phyloP scores from a whole-genome alignment of 768 basidiomycete species.

The Tricholoma furcatifolium region DNA sequence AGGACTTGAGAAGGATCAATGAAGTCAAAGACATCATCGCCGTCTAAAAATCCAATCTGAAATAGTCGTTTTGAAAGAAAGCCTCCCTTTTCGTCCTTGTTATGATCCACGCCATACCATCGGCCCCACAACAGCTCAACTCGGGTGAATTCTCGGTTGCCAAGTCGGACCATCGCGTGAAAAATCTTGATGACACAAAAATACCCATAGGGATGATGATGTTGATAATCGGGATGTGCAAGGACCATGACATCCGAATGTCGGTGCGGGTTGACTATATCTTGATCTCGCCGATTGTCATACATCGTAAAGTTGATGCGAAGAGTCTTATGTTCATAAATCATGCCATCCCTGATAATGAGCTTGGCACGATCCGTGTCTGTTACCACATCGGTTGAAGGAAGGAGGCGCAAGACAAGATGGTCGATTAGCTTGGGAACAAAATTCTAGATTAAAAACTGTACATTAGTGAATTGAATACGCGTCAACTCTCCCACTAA shows the following conservation, averaged over 20 bases:
- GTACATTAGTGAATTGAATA: too few relatives aligned
- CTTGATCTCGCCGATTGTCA: too few relatives aligned
- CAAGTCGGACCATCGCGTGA: conserved; percentile 25
- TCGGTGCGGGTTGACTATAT: conserved; percentile 31
- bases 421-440: conserved; percentile 24
- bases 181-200: too few relatives aligned
- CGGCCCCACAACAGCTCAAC: conserved; percentile 28
- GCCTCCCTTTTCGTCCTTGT: conserved; percentile 10
- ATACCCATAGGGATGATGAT: conserved; percentile 32
- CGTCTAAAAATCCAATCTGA: conserved; percentile 24
- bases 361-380: conserved; percentile 18
- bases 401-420: conserved; percentile 16
- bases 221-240: conserved; percentile 18
- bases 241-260: conserved; percentile 33
- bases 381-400: conserved; percentile 8
- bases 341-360: conserved; percentile 14
- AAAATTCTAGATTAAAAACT: conserved; percentile 22
- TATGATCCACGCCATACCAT: conserved; percentile 20
- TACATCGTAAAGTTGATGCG: conserved; percentile 37
- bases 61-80: conserved; percentile 10
- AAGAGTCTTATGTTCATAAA: conserved; percentile 20
- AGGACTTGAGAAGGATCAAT: conserved; percentile 30
- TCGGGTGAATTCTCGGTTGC: background rate
- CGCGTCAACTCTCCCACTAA: too few relatives aligned
- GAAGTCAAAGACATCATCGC: conserved; percentile 29